Evolutionary conservation across 495 filamentous ascomycete species (phyloP).

Genomic region (Aspergillus saccharolyticus): DNA sequence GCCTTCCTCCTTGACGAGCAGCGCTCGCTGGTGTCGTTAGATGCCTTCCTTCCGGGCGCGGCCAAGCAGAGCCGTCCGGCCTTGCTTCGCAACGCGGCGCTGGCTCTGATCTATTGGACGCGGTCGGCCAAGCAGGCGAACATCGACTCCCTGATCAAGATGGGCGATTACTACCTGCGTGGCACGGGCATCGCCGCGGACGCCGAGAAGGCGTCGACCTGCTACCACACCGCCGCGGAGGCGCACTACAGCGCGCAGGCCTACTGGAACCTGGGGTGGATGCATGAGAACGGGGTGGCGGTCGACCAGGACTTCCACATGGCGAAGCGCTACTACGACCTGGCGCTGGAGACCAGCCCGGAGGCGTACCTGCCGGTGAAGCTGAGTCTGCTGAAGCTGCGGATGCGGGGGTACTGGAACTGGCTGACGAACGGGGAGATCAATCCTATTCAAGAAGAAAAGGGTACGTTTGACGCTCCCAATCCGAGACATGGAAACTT

Average conservation of each 20-base stretch:
- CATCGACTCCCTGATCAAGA: conserved; percentile 91
- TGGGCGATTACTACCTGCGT: conserved; percentile 92
- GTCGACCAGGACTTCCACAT: conserved; percentile 95
- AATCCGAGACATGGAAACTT: too few relatives aligned
- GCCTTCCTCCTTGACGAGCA: conserved; percentile 85
- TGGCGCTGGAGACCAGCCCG: conserved; percentile 80
- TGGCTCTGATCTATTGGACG: conserved; percentile 94
- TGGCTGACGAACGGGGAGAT: conserved; percentile 81
- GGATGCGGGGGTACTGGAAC: conserved; percentile 87
- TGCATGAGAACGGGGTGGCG: conserved; percentile 96
- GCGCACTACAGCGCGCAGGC: conserved; percentile 89
- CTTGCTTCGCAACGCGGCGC: conserved; percentile 62
- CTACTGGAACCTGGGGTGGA: conserved; percentile 97
- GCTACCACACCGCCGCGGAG: conserved; percentile 89
- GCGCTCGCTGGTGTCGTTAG: conserved; percentile 56
- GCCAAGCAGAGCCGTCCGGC: conserved; percentile 33
- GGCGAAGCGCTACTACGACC: conserved; percentile 92
- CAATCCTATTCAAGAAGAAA: conserved; percentile 85
- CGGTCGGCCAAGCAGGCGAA: conserved; percentile 91
- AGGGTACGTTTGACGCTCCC: conserved; percentile 52
- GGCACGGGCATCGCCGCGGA: conserved; percentile 69
- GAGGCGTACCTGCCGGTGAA: conserved; percentile 96
- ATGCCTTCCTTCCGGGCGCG: conserved; percentile 38
- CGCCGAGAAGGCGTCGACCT: conserved; percentile 83
- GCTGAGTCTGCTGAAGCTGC: conserved; percentile 78